Evolutionary conservation across 2,329 filamentous ascomycete species (phyloP).

Genomic region (Tolypocladium inflatum): DNA sequence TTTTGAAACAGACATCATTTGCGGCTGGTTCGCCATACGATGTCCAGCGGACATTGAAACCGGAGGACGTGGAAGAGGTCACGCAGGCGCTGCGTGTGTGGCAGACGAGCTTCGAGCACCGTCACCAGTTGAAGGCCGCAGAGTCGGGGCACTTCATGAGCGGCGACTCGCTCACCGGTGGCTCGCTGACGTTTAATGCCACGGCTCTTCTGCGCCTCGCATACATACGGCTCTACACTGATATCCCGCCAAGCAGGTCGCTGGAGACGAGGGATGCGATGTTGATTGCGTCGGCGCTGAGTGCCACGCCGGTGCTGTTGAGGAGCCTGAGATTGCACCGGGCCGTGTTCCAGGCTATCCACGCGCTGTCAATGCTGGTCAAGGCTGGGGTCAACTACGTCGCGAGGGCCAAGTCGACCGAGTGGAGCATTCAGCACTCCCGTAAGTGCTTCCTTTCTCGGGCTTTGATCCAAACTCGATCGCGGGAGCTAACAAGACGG

Average conservation of each 20-base stretch:
- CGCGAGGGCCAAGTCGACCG: conserved; percentile 48
- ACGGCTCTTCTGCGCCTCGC: conserved; percentile 51
- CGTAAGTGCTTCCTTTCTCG: conserved; percentile 28
- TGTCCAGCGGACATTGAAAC: conserved; percentile 37
- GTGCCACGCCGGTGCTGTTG: conserved; percentile 46
- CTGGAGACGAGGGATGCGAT: conserved; percentile 56
- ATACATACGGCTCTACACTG: conserved; percentile 57
- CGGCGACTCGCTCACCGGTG: conserved; percentile 43
- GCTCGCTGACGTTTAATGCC: conserved; percentile 57
- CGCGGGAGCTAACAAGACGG: conserved; percentile 6
- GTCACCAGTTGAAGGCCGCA: conserved; percentile 39
- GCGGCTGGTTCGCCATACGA: conserved; percentile 38
- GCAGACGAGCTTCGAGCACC: conserved; percentile 49
- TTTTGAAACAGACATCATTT: conserved; percentile 54
- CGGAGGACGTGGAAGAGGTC: conserved; percentile 47
- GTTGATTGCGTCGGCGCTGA: conserved; percentile 51
- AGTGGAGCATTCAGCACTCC: conserved; percentile 56
- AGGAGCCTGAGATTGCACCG: conserved; percentile 51
- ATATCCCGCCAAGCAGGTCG: conserved; percentile 51
- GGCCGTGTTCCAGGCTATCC: conserved; percentile 58
- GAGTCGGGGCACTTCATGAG: conserved; percentile 36
- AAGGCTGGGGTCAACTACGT: conserved; percentile 55
- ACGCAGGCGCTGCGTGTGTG: conserved; percentile 46
- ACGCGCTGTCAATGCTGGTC: conserved; percentile 58
- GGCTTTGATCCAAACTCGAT: not conserved